Evolutionary conservation across 257 asterid species (phyloP).

Genomic region (Ophiorrhiza pumila): DNA sequence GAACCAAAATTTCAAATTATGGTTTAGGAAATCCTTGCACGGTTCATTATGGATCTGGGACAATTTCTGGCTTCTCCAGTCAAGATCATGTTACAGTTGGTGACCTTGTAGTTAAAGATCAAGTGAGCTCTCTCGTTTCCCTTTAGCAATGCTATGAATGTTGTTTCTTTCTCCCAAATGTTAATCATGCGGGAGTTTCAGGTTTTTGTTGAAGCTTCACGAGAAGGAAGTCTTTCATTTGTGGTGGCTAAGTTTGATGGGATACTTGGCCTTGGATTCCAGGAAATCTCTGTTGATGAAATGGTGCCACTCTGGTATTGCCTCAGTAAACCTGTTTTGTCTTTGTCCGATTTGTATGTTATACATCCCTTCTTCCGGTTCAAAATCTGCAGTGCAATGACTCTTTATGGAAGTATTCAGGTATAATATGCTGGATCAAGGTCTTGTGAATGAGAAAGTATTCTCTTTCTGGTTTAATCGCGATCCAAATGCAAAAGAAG

Average conservation of each 20-base stretch:
- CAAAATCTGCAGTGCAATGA: not conserved
- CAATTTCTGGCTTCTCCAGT: constrained; percentile 82
- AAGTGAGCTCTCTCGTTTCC: constrained; percentile 43
- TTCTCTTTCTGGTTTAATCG: constrained; percentile 92
- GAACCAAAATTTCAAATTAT: not conserved
- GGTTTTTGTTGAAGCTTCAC: constrained; percentile 83
- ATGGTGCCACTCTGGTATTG: constrained; percentile 82
- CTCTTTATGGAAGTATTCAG: constrained; percentile 24
- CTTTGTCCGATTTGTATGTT: not conserved
- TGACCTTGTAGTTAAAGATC: constrained; percentile 77
- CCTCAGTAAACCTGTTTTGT: not conserved
- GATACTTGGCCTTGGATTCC: constrained; percentile 92
- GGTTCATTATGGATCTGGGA: constrained; percentile 81
- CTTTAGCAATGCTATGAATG: not conserved
- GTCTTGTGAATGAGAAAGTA: constrained; percentile 64
- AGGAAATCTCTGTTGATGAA: constrained; percentile 79
- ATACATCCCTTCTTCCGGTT: no score
- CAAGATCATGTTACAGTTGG: constrained; percentile 89
- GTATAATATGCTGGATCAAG: constrained; percentile 83
- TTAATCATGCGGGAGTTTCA: constrained; percentile 20
- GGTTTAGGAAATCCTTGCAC: constrained; percentile 65
- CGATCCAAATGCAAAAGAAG: constrained; percentile 58
- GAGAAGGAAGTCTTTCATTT: constrained; percentile 78
- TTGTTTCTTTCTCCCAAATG: not conserved
- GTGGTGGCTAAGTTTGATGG: constrained; percentile 83